Percentiles rank a stretch among this genome's conserved stretches.
These are phyloP conservation scores for Aspergillus ustus DNA, from an alignment of 2,329 filamentous ascomycete genomes.

Conservation along the genomic window DNA sequence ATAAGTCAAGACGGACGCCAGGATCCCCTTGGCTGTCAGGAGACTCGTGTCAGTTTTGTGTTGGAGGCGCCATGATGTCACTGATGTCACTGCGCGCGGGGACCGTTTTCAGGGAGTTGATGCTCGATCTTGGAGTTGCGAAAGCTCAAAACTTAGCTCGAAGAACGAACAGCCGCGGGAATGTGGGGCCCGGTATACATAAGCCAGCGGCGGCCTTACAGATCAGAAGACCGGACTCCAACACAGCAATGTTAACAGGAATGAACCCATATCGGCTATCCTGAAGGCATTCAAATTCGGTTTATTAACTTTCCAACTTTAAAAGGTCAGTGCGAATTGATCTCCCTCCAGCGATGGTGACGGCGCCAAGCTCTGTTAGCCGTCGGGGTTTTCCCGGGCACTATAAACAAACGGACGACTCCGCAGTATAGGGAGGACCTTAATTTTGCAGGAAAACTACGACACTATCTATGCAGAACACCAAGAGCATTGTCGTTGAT, in stretches of 20 bases:
- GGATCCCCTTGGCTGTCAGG: not conserved
- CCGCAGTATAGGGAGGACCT: not conserved
- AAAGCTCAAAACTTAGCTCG: not conserved
- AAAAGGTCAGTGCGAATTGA: not conserved
- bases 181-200: not conserved
- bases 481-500: conserved; percentile 7
- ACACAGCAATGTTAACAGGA: not conserved
- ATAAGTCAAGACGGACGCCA: not conserved
- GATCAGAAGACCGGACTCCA: not conserved
- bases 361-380: not conserved
- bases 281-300: not conserved
- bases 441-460: too few species aligned
- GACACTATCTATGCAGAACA: conserved; percentile 5
- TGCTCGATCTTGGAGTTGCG: not conserved
- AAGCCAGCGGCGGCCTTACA: not conserved
- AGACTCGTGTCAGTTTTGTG: not conserved
- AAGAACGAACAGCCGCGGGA: not conserved
- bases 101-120: not conserved
- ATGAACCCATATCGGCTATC: not conserved
- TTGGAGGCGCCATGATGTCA: not conserved
- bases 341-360: not conserved
- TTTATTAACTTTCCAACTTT: not conserved
- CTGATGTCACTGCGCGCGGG: not conserved
- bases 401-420: not conserved
- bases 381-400: not conserved